Base-by-base conservation (phyloP, 2,329 filamentous ascomycete species). In the Cytospora paraplurivora region DNA sequence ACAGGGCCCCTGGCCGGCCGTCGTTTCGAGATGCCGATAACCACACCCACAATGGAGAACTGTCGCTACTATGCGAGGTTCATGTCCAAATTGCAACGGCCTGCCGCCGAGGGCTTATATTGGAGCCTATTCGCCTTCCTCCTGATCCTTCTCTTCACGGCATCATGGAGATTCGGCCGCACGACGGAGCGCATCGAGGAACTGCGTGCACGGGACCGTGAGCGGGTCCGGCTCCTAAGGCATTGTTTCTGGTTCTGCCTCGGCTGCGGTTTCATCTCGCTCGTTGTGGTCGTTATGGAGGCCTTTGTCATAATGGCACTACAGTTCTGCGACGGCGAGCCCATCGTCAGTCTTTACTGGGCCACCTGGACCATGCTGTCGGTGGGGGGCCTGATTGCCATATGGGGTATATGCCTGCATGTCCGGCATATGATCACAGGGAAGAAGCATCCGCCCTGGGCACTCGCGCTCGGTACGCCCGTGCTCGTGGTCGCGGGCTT, bases 331-430 rank as follows among this genome's bases (percentile, higher is more conserved):
- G 82, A 85, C 44, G 84, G 83, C 11, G 85, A 87, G 68, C 81
- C 86, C 67, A 77, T 87, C 62, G 85, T 86, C 74, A 79, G 80
- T 1, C 74, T 87, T 0, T 86, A 85, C 72, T 87, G 84, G 84
- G 81, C 84, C 0, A 85, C 84, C 1, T 87, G 84, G 82, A 84
- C 82, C 27, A 83, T 85, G 78, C 75, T 85, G 6, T 84, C 87
- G 68, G 74, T 86, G 2, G 85, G 84, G 7, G 82, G 82, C 1
- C 74, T 85, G 65, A 85, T 86, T 41, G 85, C 85, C 63, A 85
- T 86, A 69, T 71, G 81, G 13, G 85, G 85, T 34, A 82, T 87
- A 65, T 79, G 84, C 52, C 74, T 87, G 3, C 79, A 83, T 44
- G 73, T 85, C 33, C 76, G 78, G 41, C 82, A 86, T 66, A 76